Conservation (phyloP, 768 basidiomycete species). For the Russula earlei region DNA sequence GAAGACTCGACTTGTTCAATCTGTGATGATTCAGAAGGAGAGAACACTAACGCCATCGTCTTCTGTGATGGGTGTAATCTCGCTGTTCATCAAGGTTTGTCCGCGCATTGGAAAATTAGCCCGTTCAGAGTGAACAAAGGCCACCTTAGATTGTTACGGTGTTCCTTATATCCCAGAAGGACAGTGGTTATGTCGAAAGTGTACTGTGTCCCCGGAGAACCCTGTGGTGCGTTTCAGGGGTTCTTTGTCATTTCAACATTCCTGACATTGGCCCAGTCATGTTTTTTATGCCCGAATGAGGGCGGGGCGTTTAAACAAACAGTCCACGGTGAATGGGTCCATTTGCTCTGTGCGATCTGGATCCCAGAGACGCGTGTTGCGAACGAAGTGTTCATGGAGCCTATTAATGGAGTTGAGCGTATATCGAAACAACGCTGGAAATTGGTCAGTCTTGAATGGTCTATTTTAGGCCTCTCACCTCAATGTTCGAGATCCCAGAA, state of each 20-base stretch:
- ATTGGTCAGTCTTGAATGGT: slow-evolving; percentile 47
- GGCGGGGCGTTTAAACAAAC: slow-evolving; percentile 99
- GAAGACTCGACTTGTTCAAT: slow-evolving; percentile 96
- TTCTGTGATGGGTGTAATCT: slow-evolving; percentile 99
- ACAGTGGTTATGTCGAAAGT: slow-evolving; percentile 98
- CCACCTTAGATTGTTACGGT: slow-evolving; percentile 81
- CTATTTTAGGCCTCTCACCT: not conserved
- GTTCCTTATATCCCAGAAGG: slow-evolving; percentile 99
- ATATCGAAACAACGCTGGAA: slow-evolving; percentile 92
- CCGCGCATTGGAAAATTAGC: not conserved
- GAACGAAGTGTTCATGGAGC: slow-evolving; percentile 98
- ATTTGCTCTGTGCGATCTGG: slow-evolving; percentile 95
- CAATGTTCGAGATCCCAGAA: slow-evolving; percentile 29
- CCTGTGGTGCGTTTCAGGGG: slow-evolving; percentile 67
- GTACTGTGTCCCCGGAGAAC: slow-evolving; percentile 93
- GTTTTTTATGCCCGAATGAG: slow-evolving; percentile 92
- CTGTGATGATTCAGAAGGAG: slow-evolving; percentile 97
- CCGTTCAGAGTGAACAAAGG: not conserved
- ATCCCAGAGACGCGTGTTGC: slow-evolving; percentile 88
- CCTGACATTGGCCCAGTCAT: slow-evolving; percentile 49
- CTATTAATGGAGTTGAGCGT: slow-evolving; percentile 79
- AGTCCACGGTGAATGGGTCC: slow-evolving; percentile 85
- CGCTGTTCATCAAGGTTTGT: slow-evolving; percentile 95
- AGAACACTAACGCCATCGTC: slow-evolving; percentile 97
- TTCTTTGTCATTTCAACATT: not conserved